phyloP scores from a whole-genome alignment of 139 green algal species.

The Picochlorum sp. region DNA sequence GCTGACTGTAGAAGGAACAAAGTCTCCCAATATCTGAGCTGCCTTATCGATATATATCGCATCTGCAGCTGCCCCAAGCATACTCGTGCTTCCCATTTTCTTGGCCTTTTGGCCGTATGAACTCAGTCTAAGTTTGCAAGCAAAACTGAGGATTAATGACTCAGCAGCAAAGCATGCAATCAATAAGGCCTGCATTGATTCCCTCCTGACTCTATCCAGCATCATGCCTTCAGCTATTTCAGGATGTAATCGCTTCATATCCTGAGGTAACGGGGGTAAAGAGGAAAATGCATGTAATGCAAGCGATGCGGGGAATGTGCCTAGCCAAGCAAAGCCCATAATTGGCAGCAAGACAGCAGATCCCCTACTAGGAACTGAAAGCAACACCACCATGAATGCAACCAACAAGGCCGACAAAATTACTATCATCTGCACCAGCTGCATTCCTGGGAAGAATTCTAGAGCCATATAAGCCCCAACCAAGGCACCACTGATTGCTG shows the following conservation, averaged over 20 bases:
- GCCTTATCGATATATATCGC: constrained; percentile 10
- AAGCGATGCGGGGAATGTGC: constrained; percentile 33
- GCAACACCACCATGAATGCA: constrained; percentile 58
- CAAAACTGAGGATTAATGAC: constrained; percentile 77
- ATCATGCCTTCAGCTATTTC: not conserved
- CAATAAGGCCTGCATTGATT: constrained; percentile 27
- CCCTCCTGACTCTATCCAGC: not conserved
- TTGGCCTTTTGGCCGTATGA: constrained; percentile 5
- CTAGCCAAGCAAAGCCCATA: constrained; percentile 44
- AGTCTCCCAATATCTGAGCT: constrained; percentile 34
- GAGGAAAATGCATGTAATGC: constrained; percentile 27
- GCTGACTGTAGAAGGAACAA: constrained; percentile 14
- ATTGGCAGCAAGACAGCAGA: constrained; percentile 34
- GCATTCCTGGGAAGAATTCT: constrained; percentile 67
- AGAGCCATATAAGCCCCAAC: constrained; percentile 76
- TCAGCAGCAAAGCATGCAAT: constrained; percentile 68
- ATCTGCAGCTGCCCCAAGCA: not conserved
- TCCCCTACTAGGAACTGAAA: constrained; percentile 40
- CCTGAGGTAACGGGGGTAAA: constrained; percentile 23
- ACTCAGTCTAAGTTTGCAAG: constrained; percentile 77
- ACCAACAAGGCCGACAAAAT: constrained; percentile 35
- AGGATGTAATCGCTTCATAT: constrained; percentile 10
- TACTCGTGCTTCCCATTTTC: not conserved
- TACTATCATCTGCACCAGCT: constrained; percentile 52
- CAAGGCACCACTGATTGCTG: constrained; percentile 27